Percentiles rank a stretch among this genome's conserved stretches.
These are phyloP conservation scores for Rhodomyrtus psidioides DNA, from an alignment of 441 rosid genomes.

Conservation along the genomic window DNA sequence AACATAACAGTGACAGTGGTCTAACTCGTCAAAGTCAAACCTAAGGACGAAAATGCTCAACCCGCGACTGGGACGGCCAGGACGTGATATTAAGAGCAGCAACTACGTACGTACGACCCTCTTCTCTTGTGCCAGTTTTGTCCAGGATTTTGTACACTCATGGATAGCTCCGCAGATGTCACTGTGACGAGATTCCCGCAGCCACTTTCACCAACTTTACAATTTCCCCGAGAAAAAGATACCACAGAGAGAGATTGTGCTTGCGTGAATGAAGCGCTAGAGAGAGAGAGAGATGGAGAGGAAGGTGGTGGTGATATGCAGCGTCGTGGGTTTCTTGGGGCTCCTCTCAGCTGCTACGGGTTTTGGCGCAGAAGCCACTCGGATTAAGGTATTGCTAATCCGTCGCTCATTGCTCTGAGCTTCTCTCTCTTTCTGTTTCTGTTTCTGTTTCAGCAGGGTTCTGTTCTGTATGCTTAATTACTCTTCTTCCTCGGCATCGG, in stretches of 20 bases:
- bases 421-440: neutral
- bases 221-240: neutral
- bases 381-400: neutral
- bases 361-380: slow-evolving; percentile 5
- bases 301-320: neutral
- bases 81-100: neutral
- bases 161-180: neutral
- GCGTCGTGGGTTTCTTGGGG: neutral
- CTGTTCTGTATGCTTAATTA: neutral
- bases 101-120: neutral
- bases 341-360: neutral
- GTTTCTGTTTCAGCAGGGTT: neutral
- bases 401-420: neutral
- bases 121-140: neutral
- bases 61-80: neutral
- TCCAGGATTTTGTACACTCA: neutral
- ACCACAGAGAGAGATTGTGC: neutral
- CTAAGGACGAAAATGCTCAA: neutral
- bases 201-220: neutral
- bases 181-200: neutral
- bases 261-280: neutral
- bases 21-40: neutral
- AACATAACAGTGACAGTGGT: no score
- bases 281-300: neutral
- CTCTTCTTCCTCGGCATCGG: neutral